phyloP scores from a whole-genome alignment of 2,329 filamentous ascomycete genomes.

The Curvularia sp. region DNA sequence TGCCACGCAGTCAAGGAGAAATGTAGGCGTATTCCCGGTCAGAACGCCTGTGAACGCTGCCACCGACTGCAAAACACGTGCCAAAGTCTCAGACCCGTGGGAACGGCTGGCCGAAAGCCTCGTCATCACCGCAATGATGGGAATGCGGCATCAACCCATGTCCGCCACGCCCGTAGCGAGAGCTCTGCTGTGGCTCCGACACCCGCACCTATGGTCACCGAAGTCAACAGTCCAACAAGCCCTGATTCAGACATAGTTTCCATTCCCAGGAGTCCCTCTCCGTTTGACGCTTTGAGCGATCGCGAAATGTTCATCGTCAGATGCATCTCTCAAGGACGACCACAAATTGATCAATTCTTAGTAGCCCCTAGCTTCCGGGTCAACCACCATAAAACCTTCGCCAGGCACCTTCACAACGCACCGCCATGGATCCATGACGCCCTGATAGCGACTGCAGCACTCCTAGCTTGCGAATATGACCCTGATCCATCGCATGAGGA shows the following conservation, averaged over 20 bases:
- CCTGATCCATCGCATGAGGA: slow-evolving; percentile 2
- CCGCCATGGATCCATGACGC: slow-evolving; percentile 9
- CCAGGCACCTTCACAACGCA: slow-evolving; percentile 10
- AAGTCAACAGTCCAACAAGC: background rate
- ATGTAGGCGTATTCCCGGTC: slow-evolving; percentile 11
- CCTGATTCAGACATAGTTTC: slow-evolving; percentile 2
- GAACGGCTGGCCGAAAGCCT: slow-evolving; percentile 16
- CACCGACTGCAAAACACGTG: slow-evolving; percentile 11
- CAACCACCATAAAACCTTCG: slow-evolving; percentile 13
- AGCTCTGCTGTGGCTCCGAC: slow-evolving; percentile 3
- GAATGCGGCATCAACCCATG: background rate
- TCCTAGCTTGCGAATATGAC: slow-evolving; percentile 12
- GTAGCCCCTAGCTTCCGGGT: slow-evolving; percentile 11
- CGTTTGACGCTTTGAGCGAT: slow-evolving; percentile 4
- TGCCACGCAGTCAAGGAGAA: slow-evolving; percentile 18
- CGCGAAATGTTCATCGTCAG: slow-evolving; percentile 13
- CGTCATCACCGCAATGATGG: slow-evolving; percentile 11
- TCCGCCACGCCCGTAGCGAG: slow-evolving; percentile 3
- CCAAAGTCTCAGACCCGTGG: slow-evolving; percentile 13
- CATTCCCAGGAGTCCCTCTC: slow-evolving; percentile 5
- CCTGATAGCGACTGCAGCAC: slow-evolving; percentile 12
- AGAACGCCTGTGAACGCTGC: slow-evolving; percentile 17
- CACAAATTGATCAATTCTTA: slow-evolving; percentile 14
- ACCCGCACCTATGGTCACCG: background rate
- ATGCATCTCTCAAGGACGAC: slow-evolving; percentile 8